Conservation (phyloP, 129 eudicot genomes). For the Chrysanthemum seticuspe region DNA sequence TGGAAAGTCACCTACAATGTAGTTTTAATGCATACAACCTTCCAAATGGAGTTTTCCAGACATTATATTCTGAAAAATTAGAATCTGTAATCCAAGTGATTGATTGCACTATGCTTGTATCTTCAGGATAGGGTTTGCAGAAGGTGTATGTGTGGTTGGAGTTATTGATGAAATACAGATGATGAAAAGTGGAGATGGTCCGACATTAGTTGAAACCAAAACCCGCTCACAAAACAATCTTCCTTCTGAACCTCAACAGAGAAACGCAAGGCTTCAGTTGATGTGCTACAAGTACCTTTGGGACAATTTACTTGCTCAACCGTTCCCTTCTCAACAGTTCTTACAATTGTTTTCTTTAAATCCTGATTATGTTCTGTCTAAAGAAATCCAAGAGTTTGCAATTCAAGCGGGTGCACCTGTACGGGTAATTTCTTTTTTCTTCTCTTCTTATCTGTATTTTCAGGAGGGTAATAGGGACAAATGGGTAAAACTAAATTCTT, state of each 20-base stretch:
- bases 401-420: constrained; percentile 64
- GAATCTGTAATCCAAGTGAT: no score
- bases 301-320: constrained; percentile 57
- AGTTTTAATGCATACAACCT: no score
- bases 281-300: constrained; percentile 90
- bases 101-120: constrained; percentile 7
- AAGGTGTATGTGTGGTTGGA: constrained; percentile 89
- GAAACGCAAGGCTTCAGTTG: constrained; percentile 88
- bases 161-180: constrained; percentile 74
- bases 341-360: constrained; percentile 59
- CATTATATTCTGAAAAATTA: not conserved
- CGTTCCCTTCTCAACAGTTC: constrained; percentile 54
- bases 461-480: no score
- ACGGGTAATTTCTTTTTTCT: constrained; percentile 35
- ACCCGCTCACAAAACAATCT: constrained; percentile 59
- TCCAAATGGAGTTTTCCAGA: not conserved
- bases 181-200: constrained; percentile 38
- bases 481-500: no score
- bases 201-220: constrained; percentile 79
- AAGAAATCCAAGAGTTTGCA: constrained; percentile 51
- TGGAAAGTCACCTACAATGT: no score
- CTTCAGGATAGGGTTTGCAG: constrained; percentile 72
- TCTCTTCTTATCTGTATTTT: not conserved
- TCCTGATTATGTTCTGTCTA: constrained; percentile 53
- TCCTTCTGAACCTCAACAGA: constrained; percentile 75